Percentiles rank a stretch among this genome's conserved stretches.
These are phyloP conservation scores for Sordaria brevicollis DNA, from an alignment of 495 filamentous ascomycete genomes.

Conservation along the genomic window DNA sequence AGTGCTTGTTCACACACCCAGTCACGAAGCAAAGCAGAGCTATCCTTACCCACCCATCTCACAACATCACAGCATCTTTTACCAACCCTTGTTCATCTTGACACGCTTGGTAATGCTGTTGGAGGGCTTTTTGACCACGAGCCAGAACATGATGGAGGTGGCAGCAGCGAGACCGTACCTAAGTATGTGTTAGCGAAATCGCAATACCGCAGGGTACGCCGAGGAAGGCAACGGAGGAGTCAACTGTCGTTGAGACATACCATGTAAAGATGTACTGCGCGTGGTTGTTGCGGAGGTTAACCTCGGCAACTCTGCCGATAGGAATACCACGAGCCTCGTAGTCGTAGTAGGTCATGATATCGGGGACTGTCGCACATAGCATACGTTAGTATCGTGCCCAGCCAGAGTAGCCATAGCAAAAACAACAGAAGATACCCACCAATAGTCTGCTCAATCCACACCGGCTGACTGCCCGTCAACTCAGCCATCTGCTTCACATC, in stretches of 20 bases:
- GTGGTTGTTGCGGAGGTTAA: constrained; percentile 92
- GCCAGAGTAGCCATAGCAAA: background rate
- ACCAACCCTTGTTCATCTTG: constrained; percentile 76
- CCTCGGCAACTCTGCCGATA: constrained; percentile 82
- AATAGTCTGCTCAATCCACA: constrained; percentile 97
- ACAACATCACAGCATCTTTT: constrained; percentile 6
- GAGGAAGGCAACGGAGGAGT: background rate
- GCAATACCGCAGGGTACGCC: background rate
- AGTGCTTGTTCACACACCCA: background rate
- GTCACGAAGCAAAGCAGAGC: background rate
- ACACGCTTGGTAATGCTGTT: constrained; percentile 63
- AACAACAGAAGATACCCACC: constrained; percentile 38
- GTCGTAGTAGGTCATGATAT: constrained; percentile 61
- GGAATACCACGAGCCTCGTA: constrained; percentile 74
- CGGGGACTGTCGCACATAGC: constrained; percentile 48
- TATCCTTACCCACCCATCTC: background rate
- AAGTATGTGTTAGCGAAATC: background rate
- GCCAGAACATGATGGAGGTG: constrained; percentile 89
- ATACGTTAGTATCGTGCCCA: background rate
- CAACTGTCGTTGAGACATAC: constrained; percentile 40
- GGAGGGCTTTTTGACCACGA: constrained; percentile 79
- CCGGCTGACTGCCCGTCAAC: constrained; percentile 69
- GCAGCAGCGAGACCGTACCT: constrained; percentile 86
- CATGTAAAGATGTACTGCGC: constrained; percentile 98
- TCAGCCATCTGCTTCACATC: constrained; percentile 91